phyloP scores from a whole-genome alignment of 2,329 filamentous ascomycete species.

The Sarocladium oryzae region DNA sequence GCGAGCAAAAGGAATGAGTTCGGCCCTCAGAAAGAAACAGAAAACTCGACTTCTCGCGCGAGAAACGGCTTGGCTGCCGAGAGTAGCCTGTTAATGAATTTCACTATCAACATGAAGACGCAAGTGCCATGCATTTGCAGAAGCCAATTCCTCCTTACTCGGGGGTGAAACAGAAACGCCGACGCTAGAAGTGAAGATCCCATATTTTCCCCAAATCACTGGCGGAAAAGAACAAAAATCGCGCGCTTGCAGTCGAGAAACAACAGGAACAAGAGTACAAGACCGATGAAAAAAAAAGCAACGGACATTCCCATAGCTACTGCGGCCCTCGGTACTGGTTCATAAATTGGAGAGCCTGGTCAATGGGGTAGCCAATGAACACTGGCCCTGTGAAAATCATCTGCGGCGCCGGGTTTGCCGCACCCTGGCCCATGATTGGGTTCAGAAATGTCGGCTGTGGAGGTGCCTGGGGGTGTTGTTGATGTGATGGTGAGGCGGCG shows the following conservation, averaged over 20 bases:
- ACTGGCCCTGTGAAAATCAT: constrained; percentile 91
- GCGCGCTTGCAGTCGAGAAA: constrained; percentile 11
- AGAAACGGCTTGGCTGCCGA: too few species aligned
- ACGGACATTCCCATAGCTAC: constrained; percentile 12
- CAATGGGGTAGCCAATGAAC: constrained; percentile 84
- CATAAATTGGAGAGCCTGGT: constrained; percentile 73
- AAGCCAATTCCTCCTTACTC: not conserved
- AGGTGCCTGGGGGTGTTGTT: constrained; percentile 14
- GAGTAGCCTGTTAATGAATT: too few species aligned
- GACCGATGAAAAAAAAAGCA: constrained; percentile 11
- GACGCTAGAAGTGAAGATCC: not conserved
- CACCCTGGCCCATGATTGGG: constrained; percentile 27
- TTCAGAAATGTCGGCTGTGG: constrained; percentile 48
- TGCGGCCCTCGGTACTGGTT: constrained; percentile 43
- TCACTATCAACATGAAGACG: too few species aligned
- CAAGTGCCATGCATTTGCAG: not conserved
- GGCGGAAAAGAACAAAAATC: constrained; percentile 2
- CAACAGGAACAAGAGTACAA: constrained; percentile 10
- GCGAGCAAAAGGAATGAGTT: too few species aligned
- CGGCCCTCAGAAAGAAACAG: too few species aligned
- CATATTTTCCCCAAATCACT: not conserved
- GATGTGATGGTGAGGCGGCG: constrained; percentile 17
- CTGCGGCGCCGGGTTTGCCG: constrained; percentile 40
- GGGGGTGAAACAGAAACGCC: too few species aligned
- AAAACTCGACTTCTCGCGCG: too few species aligned